Evolutionary conservation across 2,329 filamentous ascomycete species (phyloP).

Genomic region (Aspergillus brunneoviolaceus): DNA sequence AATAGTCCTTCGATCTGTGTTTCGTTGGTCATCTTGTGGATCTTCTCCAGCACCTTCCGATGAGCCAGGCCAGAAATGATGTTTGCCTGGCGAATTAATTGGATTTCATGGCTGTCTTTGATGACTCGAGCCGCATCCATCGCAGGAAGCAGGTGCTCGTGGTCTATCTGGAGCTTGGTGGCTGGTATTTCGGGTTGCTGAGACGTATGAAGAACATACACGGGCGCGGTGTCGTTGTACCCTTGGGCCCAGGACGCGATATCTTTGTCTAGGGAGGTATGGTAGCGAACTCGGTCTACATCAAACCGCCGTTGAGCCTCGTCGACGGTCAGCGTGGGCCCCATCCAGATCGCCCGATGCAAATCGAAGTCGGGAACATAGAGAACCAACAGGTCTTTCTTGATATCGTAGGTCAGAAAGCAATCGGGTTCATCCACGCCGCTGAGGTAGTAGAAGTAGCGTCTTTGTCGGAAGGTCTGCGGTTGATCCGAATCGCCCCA

Average conservation of each 20-base stretch:
- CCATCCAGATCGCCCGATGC: constrained; percentile 44
- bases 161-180: constrained; percentile 26
- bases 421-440: constrained; percentile 57
- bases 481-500: constrained; percentile 61
- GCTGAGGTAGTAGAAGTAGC: constrained; percentile 63
- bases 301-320: constrained; percentile 64
- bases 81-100: constrained; percentile 71
- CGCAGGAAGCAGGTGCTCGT: constrained; percentile 44
- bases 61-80: constrained; percentile 68
- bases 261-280: constrained; percentile 49
- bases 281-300: constrained; percentile 68
- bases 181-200: constrained; percentile 31
- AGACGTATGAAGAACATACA: constrained; percentile 40
- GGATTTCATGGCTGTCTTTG: constrained; percentile 74
- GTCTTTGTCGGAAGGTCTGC: constrained; percentile 57
- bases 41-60: constrained; percentile 60
- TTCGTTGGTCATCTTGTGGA: constrained; percentile 70
- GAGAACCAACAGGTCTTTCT: constrained; percentile 63
- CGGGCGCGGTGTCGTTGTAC: constrained; percentile 25
- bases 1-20: constrained; percentile 80
- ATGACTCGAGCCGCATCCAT: constrained; percentile 68
- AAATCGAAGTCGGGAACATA: constrained; percentile 71
- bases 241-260: constrained; percentile 43
- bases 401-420: constrained; percentile 58
- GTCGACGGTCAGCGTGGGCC: constrained; percentile 45